Conservation (phyloP, 306 rosid species). For the Malus sylvestris region DNA sequence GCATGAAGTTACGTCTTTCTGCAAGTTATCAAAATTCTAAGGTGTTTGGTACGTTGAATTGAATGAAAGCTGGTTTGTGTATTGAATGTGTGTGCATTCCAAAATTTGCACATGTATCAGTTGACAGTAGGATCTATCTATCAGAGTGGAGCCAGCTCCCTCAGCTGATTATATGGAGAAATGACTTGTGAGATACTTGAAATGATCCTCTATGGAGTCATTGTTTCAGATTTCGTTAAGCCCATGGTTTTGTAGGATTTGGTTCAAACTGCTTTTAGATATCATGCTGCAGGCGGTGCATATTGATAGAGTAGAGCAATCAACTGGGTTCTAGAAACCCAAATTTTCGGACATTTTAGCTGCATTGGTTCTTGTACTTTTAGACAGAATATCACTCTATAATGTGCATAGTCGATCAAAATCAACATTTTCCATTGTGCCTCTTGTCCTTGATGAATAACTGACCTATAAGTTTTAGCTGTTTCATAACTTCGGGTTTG, state of each 20-base stretch:
- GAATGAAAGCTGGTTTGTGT: background rate
- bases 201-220: background rate
- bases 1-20: background rate
- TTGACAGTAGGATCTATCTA: background rate
- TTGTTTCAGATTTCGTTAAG: background rate
- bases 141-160: background rate
- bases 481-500: background rate
- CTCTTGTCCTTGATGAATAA: background rate
- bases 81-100: background rate
- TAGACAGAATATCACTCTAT: background rate
- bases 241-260: background rate
- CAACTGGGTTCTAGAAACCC: background rate
- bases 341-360: background rate
- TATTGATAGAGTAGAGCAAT: background rate
- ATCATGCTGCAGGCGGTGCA: background rate
- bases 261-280: background rate
- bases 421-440: background rate
- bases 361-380: background rate
- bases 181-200: background rate
- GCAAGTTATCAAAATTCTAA: background rate
- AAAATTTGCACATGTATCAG: background rate
- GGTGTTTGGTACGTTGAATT: background rate
- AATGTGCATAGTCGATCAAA: background rate
- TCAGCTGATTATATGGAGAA: background rate
- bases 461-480: background rate